Evolutionary conservation across 768 basidiomycete genomes (phyloP), one percentile per base, ranked within the genome.

Genomic region (Rhodocollybia butyracea): DNA sequence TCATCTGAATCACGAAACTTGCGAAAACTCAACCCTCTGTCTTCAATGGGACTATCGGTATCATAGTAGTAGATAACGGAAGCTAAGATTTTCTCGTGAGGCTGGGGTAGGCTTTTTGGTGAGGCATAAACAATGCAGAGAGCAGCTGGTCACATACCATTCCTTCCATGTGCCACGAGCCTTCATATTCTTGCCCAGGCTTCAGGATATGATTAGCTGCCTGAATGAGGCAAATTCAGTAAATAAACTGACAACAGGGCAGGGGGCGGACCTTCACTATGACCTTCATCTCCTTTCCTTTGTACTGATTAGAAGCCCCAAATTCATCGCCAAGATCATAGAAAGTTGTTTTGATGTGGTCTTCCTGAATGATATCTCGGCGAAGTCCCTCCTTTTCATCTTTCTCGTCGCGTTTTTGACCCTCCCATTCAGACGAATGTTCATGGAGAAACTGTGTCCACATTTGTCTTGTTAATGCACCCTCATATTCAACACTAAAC

Each of bases 1-100:
- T 77, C 75, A 56, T 59, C 67, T 29, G 73, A 74, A 34, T 69
- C 12, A 64, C 76, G 12, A 26, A 46, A 30, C 22, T 46, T 46
- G 5, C 45, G 22, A 22, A 60, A 52, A 45, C 57, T 51, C 7
- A 60, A 41, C 22, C 59, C 59, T 5, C 17, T 31, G 26, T 60
- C 59, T 6, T 17, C 31, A 11, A 60, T 48, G 21, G 26, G 21
- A 15, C 26, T 6, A 40, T 60, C 47, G 17, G 58, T 58, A 3
- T 60, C 59, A 29, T 58, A 60, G 43, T 60, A 60, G 34, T 60
- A 60, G 24, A 60, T 60, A 13, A 36, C 46, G 6, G 59, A 60
- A 4, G 59, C 57, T 10, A 46, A 52, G 26, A 60, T 58, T 10
- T 57, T 42, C 32, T 60, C 59, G 40, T 60, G 59, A 43, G 59